Percentiles rank a stretch among this genome's conserved stretches.
phyloP scores from a whole-genome alignment of 768 basidiomycete species.

The Russula virescens region DNA sequence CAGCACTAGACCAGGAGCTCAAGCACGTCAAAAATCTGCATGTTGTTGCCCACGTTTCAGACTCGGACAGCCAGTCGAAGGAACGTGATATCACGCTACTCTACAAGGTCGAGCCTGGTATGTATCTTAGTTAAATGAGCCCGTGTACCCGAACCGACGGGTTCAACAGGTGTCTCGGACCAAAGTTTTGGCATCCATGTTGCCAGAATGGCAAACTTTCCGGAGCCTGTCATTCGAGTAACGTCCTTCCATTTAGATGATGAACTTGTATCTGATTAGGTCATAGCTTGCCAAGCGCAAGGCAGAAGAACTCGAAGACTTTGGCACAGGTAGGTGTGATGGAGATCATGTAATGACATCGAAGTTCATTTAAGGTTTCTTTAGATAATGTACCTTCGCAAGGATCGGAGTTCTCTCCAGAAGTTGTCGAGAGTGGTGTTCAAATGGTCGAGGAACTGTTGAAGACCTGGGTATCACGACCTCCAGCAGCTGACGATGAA shows the following conservation, averaged over 20 bases:
- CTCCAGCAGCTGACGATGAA: constrained; percentile 34
- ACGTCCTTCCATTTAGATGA: constrained; percentile 17
- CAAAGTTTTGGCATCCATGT: constrained; percentile 99
- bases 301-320: constrained; percentile 88
- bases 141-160: neutral
- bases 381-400: constrained; percentile 30
- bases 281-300: constrained; percentile 81
- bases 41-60: constrained; percentile 86
- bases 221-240: constrained; percentile 87
- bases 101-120: constrained; percentile 76
- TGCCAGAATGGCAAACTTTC: constrained; percentile 95
- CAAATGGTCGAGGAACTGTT: constrained; percentile 76
- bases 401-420: constrained; percentile 44
- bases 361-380: neutral
- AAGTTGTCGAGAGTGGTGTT: constrained; percentile 73
- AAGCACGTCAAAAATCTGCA: constrained; percentile 89
- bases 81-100: constrained; percentile 77
- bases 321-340: constrained; percentile 45
- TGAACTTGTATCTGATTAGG: neutral
- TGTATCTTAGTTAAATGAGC: constrained; percentile 18
- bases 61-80: constrained; percentile 38
- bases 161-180: constrained; percentile 75
- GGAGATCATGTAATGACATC: neutral
- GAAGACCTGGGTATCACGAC: constrained; percentile 49
- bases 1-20: constrained; percentile 82